These are phyloP conservation scores for Botrytis porri DNA, from an alignment of 2,329 filamentous ascomycete species.

Conservation along the genomic window DNA sequence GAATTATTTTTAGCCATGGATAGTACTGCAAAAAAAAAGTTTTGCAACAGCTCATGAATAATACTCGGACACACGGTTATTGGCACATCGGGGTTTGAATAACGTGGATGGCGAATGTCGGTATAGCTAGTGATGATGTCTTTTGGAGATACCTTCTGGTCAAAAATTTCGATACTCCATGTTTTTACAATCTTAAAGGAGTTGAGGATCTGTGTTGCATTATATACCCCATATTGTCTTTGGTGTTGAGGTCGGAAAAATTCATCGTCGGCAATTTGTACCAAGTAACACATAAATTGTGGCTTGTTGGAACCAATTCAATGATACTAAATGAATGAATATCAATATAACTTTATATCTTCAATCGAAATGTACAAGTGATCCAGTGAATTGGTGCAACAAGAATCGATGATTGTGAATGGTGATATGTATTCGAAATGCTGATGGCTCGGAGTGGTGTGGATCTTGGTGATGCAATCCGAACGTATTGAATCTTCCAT, in stretches of 20 bases:
- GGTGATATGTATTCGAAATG: background rate
- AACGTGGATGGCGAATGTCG: background rate
- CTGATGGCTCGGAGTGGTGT: rapidly evolving
- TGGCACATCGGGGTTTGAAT: background rate
- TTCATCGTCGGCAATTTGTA: background rate
- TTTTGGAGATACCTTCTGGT: background rate
- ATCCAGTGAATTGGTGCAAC: background rate
- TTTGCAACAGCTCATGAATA: background rate
- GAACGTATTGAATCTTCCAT: no score
- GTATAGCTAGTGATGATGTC: background rate
- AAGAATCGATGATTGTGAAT: background rate
- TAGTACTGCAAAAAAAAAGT: background rate
- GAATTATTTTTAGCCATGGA: rapidly evolving
- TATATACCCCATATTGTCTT: background rate
- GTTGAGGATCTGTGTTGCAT: background rate
- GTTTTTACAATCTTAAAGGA: background rate
- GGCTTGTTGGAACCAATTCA: background rate
- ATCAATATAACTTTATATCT: background rate
- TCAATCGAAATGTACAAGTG: rapidly evolving
- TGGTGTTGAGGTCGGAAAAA: background rate
- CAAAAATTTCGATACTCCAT: background rate
- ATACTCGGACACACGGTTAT: no score
- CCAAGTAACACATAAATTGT: background rate
- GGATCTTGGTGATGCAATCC: rapidly evolving
- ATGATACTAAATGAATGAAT: background rate